phyloP scores from a whole-genome alignment of 2,329 filamentous ascomycete species.

The Alternaria solani region DNA sequence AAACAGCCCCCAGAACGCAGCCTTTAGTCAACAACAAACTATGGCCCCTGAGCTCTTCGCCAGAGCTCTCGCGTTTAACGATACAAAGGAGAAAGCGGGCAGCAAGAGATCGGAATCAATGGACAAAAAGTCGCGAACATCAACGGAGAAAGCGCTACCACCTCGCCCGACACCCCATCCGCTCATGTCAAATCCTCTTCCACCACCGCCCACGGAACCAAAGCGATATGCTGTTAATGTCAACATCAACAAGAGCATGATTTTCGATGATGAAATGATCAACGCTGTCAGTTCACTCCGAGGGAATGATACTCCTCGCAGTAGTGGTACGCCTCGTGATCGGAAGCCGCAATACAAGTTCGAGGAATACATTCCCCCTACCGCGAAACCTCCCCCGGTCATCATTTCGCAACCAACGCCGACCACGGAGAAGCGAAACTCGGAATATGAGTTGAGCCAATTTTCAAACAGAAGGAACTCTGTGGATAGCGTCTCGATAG shows the following conservation, averaged over 20 bases:
- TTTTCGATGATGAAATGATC: conserved; percentile 36
- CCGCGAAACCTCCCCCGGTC: conserved; percentile 13
- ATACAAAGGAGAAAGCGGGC: conserved; percentile 15
- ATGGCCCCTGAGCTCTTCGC: conserved; percentile 24
- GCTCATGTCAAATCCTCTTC: conserved; percentile 23
- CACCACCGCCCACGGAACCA: conserved; percentile 25
- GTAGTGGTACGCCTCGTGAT: conserved; percentile 22
- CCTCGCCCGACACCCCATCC: conserved; percentile 21
- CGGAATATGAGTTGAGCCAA: conserved; percentile 30
- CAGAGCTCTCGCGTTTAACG: conserved; percentile 13
- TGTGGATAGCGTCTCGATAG: conserved; percentile 9
- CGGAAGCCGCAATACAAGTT: conserved; percentile 33
- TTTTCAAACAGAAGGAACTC: conserved; percentile 19
- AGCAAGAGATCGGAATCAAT: conserved; percentile 7
- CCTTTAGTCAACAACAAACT: conserved; percentile 18
- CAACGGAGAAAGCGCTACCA: conserved; percentile 22
- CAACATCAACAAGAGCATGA: conserved; percentile 41
- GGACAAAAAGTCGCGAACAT: conserved; percentile 4
- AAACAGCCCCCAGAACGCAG: conserved; percentile 32
- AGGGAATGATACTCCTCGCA: conserved; percentile 19
- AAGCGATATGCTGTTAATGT: conserved; percentile 36
- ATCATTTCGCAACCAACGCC: conserved; percentile 13
- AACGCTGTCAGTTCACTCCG: conserved; percentile 23
- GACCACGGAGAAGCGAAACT: conserved; percentile 16
- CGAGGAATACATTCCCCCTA: conserved; percentile 34